Percentiles rank a stretch among this genome's conserved stretches.
phyloP scores from a whole-genome alignment of 1,139 yeast species.

The Suhomyces wounanorum region DNA sequence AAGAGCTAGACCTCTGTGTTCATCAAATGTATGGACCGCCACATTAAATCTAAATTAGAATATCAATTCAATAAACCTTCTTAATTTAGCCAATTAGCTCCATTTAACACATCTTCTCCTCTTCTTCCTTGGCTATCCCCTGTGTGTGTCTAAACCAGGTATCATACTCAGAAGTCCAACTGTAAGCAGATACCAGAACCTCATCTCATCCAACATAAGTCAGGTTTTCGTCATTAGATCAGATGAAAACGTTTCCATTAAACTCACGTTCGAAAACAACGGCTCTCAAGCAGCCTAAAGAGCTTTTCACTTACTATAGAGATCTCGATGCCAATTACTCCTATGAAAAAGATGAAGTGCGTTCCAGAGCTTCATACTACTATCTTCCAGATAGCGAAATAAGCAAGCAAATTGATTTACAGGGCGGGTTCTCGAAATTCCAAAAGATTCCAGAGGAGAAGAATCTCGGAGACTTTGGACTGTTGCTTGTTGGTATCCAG shows the following conservation, averaged over 20 bases:
- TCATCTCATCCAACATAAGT: background rate
- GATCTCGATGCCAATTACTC: conserved; percentile 48
- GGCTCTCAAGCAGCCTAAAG: conserved; percentile 72
- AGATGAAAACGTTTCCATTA: conserved; percentile 43
- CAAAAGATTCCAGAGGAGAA: conserved; percentile 55
- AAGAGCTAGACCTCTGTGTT: too few species aligned
- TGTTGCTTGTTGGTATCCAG: conserved; percentile 57
- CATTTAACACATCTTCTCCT: too few species aligned
- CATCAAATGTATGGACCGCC: too few species aligned
- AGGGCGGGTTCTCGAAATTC: conserved; percentile 63
- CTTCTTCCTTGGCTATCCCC: background rate
- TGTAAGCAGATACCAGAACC: background rate
- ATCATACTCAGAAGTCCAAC: background rate
- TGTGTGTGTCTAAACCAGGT: background rate
- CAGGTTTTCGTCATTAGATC: background rate
- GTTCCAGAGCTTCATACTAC: conserved; percentile 55
- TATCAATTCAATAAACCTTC: too few species aligned
- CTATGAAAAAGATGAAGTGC: conserved; percentile 51
- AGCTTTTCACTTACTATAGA: conserved; percentile 60
- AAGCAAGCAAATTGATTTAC: conserved; percentile 54
- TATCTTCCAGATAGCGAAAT: conserved; percentile 74
- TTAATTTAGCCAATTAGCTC: too few species aligned
- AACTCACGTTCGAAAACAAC: conserved; percentile 53
- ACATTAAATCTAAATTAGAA: too few species aligned
- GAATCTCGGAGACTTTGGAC: conserved; percentile 56